Percentiles rank a stretch among this genome's conserved stretches.
Evolutionary conservation across 2,329 filamentous ascomycete species (phyloP).

Genomic region (Fusarium odoratissimum): DNA sequence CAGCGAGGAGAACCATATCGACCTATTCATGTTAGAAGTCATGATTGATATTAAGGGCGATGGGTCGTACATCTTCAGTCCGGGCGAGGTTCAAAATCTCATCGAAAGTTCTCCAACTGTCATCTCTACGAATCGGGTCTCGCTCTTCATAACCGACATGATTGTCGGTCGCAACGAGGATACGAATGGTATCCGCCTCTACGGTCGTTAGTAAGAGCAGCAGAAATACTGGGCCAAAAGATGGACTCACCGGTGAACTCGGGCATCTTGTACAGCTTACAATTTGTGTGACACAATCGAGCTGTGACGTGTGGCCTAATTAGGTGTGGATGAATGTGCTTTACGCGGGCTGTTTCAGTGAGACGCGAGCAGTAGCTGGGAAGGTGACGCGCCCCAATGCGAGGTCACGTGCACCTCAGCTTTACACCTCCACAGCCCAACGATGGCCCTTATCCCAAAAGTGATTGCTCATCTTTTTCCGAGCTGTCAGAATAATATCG

Average conservation of each 20-base stretch:
- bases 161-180: constrained; percentile 94
- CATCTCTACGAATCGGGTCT: constrained; percentile 92
- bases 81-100: constrained; percentile 93
- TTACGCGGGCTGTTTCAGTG: constrained; percentile 33
- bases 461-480: constrained; percentile 31
- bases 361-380: constrained; percentile 26
- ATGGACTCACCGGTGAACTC: constrained; percentile 45
- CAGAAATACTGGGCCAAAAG: neutral
- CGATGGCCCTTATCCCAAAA: neutral
- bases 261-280: constrained; percentile 38
- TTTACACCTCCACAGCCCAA: neutral
- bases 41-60: rapidly evolving
- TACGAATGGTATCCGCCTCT: constrained; percentile 87
- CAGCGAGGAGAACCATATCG: constrained; percentile 95
- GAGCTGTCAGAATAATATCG: constrained; percentile 4
- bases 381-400: constrained; percentile 44
- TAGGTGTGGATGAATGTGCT: constrained; percentile 10
- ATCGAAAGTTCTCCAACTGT: constrained; percentile 96
- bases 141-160: constrained; percentile 98
- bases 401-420: constrained; percentile 45
- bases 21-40: constrained; percentile 60
- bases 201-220: constrained; percentile 22
- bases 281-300: constrained; percentile 2
- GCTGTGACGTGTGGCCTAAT: constrained; percentile 1
- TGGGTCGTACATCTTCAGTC: constrained; percentile 73